A percentile compares a stretch with the other conserved stretches of the same genome.
Evolutionary conservation across 2,329 filamentous ascomycete genomes (phyloP).

Genomic region (Cryphonectria naterciae): DNA sequence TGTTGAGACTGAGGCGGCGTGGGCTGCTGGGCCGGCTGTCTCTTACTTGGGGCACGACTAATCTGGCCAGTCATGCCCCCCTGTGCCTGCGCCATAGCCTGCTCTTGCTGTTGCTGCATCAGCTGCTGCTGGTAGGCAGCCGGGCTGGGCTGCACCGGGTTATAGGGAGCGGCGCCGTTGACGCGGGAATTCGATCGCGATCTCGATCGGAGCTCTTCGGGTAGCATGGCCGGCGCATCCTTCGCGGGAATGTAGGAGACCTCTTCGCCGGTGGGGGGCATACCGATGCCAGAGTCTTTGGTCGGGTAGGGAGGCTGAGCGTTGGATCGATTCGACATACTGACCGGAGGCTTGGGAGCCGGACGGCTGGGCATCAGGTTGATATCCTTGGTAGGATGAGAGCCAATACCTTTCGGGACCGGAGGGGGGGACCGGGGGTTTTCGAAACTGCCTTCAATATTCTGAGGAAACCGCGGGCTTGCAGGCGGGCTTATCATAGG

Average conservation of each 20-base stretch:
- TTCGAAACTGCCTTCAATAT: constrained; percentile 93
- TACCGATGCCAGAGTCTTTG: constrained; percentile 68
- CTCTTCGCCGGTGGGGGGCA: constrained; percentile 62
- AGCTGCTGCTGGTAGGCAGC: constrained; percentile 64
- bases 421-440: constrained; percentile 93
- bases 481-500: constrained; percentile 76
- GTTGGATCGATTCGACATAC: constrained; percentile 58
- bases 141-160: constrained; percentile 49
- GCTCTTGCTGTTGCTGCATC: constrained; percentile 83
- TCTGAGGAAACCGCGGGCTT: constrained; percentile 83
- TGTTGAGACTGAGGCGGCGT: constrained; percentile 59
- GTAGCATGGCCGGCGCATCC: constrained; percentile 62
- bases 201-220: constrained; percentile 69
- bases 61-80: constrained; percentile 73
- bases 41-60: constrained; percentile 74
- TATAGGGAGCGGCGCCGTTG: constrained; percentile 47
- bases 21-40: constrained; percentile 58
- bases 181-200: constrained; percentile 70
- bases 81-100: constrained; percentile 79
- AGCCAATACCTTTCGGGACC: constrained; percentile 66
- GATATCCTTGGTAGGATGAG: constrained; percentile 55
- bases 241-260: constrained; percentile 54
- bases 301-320: constrained; percentile 58
- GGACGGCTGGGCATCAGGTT: constrained; percentile 79
- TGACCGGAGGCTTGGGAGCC: constrained; percentile 82